phyloP scores from a whole-genome alignment of 2,329 filamentous ascomycete species.

The Graphilbum sp. region DNA sequence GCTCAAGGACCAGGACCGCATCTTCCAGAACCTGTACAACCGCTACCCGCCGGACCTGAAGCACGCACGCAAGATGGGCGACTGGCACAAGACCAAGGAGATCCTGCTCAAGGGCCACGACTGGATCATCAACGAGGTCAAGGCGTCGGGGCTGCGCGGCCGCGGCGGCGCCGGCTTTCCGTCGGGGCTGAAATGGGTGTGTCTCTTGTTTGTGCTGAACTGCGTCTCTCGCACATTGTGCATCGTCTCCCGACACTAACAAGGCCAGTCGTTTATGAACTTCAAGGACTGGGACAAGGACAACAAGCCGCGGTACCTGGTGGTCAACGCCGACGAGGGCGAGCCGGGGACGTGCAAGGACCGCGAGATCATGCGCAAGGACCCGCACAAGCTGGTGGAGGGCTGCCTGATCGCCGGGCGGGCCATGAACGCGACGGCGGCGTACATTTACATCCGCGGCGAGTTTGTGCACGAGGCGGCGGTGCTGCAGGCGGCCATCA shows the following conservation, averaged over 20 bases:
- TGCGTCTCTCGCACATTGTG: background rate
- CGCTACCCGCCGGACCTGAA: constrained; percentile 84
- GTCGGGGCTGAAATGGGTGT: constrained; percentile 96
- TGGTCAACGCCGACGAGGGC: constrained; percentile 97
- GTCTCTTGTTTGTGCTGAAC: constrained; percentile 20
- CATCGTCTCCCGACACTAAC: background rate
- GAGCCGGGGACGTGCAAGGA: constrained; percentile 99
- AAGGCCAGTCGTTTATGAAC: constrained; percentile 92
- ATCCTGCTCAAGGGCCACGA: constrained; percentile 94
- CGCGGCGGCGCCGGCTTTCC: constrained; percentile 96
- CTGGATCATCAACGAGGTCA: constrained; percentile 96
- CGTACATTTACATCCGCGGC: constrained; percentile 98
- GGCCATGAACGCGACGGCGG: constrained; percentile 96
- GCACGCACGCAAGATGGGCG: constrained; percentile 92
- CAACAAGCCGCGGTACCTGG: constrained; percentile 83
- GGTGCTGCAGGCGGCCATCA: constrained; percentile 84
- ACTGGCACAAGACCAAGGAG: constrained; percentile 98
- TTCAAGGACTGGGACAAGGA: constrained; percentile 99
- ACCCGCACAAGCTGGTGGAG: constrained; percentile 97
- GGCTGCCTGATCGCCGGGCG: constrained; percentile 90
- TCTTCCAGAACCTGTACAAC: constrained; percentile 97
- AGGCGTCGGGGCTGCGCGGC: constrained; percentile 86
- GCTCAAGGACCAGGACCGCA: constrained; percentile 89
- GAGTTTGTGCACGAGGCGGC: constrained; percentile 96
- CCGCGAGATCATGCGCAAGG: constrained; percentile 99